Base-by-base conservation (phyloP, 805 yeast species). In the Hanseniaspora taiwanica region DNA sequence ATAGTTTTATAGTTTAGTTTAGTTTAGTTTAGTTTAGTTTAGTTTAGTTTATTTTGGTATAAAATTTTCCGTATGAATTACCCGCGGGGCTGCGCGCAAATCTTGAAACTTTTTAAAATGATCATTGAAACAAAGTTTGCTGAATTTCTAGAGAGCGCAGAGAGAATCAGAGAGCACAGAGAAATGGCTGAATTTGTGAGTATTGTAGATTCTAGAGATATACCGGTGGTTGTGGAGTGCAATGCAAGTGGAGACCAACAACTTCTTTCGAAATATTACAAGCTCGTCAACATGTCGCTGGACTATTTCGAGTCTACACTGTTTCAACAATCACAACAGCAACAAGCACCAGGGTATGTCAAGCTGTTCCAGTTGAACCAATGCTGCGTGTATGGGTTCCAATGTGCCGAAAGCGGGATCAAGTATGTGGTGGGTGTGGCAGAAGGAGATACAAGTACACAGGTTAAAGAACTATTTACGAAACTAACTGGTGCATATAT, bases 261-360 rank as follows among this genome's bases (percentile, higher is more conserved):
- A 8, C 32, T 14, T 7, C 8, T 7, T 9, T 13, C 7, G 17
- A 52, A 56, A 39, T 58, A 46, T 42, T 56, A 57, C 38, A 55
- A 55, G 4, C 46, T 56, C 19, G 55, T 60, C 1, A 58, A 58
- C 42, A 50, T 55, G 21, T 50, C 63, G 1, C 24, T 57, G 27
- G 63, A 58, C 34, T 57, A 56, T 36, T 57, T 58, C 36, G 55
- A 51, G 10, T 54, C 58, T 44, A 44, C 44, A 24, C 43, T 53
- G 32, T 52, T 50, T 21, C 47, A 51, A 8, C 53, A 54, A 56
- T 34, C 42, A 10, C 40, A 49, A 18, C 21, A 46, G 18, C 33
- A 6, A 8, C 18, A 16, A 4, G 51, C 50, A 23, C 44, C 44
- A 2, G 43, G 44, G 2, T 44, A 54, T 7, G 52, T 51, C 21